Evolutionary conservation across 192 early-diverging fungal species (phyloP).

Genomic region (Coemansia sp.): DNA sequence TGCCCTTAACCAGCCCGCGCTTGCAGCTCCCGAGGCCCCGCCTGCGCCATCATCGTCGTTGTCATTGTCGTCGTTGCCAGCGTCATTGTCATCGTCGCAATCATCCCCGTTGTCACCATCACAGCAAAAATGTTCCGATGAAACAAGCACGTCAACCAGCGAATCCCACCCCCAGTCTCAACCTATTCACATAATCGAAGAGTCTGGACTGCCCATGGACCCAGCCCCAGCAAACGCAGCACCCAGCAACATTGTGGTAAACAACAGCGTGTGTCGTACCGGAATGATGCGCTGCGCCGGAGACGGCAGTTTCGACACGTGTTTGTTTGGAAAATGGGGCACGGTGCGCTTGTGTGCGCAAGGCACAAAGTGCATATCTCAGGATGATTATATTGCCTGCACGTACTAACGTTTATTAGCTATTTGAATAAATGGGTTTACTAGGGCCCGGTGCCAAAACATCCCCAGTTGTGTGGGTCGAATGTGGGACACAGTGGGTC

Average conservation of each 20-base stretch:
- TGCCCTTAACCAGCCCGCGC: neutral
- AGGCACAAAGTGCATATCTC: constrained; percentile 25
- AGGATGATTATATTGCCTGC: constrained; percentile 19
- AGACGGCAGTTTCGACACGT: constrained; percentile 33
- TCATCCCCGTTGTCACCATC: no score
- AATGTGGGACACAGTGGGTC: constrained; percentile 44
- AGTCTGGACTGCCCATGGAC: neutral
- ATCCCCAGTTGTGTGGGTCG: constrained; percentile 34
- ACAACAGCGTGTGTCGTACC: neutral
- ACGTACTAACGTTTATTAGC: constrained; percentile 1
- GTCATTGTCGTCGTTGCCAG: no score
- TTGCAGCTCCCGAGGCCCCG: neutral
- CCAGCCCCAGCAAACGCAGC: neutral
- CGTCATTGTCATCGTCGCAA: no score
- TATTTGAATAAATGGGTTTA: neutral
- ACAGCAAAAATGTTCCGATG: neutral
- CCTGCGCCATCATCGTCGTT: no score
- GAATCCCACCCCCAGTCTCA: neutral
- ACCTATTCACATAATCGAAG: neutral
- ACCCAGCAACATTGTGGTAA: neutral
- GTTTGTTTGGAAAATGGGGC: constrained; percentile 44
- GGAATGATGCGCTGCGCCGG: constrained; percentile 24
- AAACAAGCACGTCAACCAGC: neutral
- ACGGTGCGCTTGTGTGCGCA: constrained; percentile 23
- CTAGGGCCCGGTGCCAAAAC: constrained; percentile 35